These are phyloP conservation scores for grape (Vitis vinifera) DNA, from an alignment of 164 flowering plant genomes.

Conservation along the genomic window ASM3070453v1 NC_081805.1:917001-917500, in stretches of 20 bases:
- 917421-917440: too few relatives aligned
- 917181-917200: conserved; percentile 33
- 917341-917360: not conserved
- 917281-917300: conserved; percentile 63
- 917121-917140: too few relatives aligned
- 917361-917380: too few relatives aligned
- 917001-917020: conserved; percentile 1
- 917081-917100: conserved; percentile 88
- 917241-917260: conserved; percentile 80
- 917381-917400: too few relatives aligned
- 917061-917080: conserved; percentile 81
- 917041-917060: conserved; percentile 60
- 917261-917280: conserved; percentile 90
- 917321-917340: conserved; percentile 73
- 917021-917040: conserved; percentile 39
- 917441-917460: too few relatives aligned
- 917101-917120: conserved; percentile 10
- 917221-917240: conserved; percentile 71
- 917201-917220: conserved; percentile 83
- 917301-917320: conserved; percentile 77
- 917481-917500: conserved; percentile 59
- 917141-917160: too few relatives aligned
- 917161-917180: not conserved
- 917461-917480: conserved; percentile 2
- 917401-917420: too few relatives aligned